These are phyloP conservation scores for Penicillium sclerotigenum DNA, from an alignment of 2,329 filamentous ascomycete genomes.

Conservation along the genomic window DNA sequence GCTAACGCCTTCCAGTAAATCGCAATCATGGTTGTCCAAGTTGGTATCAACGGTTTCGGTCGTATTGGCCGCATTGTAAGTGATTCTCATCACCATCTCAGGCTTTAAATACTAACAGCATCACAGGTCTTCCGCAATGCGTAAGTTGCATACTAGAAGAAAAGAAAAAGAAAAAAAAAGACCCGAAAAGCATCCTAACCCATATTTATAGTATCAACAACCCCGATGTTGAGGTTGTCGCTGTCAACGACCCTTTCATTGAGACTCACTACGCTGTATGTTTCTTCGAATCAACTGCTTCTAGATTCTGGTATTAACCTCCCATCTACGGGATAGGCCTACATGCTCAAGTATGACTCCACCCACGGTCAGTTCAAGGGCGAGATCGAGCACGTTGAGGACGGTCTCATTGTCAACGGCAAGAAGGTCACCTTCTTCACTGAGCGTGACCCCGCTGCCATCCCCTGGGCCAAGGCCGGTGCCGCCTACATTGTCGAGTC, in stretches of 20 bases:
- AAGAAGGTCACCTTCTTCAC: constrained; percentile 93
- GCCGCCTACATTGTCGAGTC: constrained; percentile 96
- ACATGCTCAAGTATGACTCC: constrained; percentile 99
- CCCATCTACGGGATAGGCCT: constrained; percentile 60
- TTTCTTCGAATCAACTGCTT: constrained; percentile 29
- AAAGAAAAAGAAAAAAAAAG: background rate
- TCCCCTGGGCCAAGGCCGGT: constrained; percentile 84
- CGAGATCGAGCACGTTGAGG: constrained; percentile 65
- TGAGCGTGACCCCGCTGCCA: constrained; percentile 83
- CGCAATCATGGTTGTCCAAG: constrained; percentile 52
- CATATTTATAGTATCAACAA: constrained; percentile 65
- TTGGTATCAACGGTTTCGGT: constrained; percentile 99
- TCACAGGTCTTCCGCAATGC: constrained; percentile 88
- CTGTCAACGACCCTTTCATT: constrained; percentile 99
- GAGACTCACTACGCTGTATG: constrained; percentile 95
- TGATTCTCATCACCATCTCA: constrained; percentile 13
- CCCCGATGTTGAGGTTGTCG: constrained; percentile 84
- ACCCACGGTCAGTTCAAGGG: constrained; percentile 97
- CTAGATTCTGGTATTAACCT: background rate
- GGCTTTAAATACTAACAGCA: constrained; percentile 24
- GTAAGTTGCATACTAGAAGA: constrained; percentile 47
- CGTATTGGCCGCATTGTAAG: constrained; percentile 90
- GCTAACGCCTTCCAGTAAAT: constrained; percentile 32
- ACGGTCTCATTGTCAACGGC: constrained; percentile 82
- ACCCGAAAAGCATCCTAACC: constrained; percentile 14